Conservation (phyloP, 2,329 filamentous ascomycete genomes). For the Penicillium freii region DNA sequence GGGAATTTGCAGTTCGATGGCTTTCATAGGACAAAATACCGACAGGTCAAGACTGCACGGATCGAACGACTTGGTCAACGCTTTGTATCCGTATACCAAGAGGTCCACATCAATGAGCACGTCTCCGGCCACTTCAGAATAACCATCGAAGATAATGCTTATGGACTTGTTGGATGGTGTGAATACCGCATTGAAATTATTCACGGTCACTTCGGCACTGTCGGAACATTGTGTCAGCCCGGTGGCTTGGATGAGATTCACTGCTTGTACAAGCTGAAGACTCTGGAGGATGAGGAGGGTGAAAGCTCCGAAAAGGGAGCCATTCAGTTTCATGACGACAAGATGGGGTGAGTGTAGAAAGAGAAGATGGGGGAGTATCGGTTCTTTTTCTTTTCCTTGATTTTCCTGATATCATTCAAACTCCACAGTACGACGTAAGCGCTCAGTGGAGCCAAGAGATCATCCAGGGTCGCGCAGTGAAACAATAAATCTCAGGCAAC, state of each 20-base stretch:
- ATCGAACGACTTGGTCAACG: constrained; percentile 65
- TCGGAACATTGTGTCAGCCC: constrained; percentile 20
- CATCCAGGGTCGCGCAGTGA: neutral
- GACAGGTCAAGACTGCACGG: constrained; percentile 69
- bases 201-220: constrained; percentile 16
- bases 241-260: constrained; percentile 17
- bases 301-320: constrained; percentile 1
- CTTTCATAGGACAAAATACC: constrained; percentile 86
- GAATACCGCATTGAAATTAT: constrained; percentile 38
- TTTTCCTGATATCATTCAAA: constrained; percentile 11
- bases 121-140: constrained; percentile 79
- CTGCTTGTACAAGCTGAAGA: constrained; percentile 13
- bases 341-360: constrained; percentile 2
- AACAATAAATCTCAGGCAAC: constrained; percentile 7
- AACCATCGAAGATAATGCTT: constrained; percentile 64
- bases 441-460: constrained; percentile 10
- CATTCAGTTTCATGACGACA: constrained; percentile 8
- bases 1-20: constrained; percentile 70
- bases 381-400: neutral
- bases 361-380: neutral
- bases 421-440: constrained; percentile 15
- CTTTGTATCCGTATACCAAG: constrained; percentile 77
- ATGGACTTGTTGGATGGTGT: constrained; percentile 47
- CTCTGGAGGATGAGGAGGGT: constrained; percentile 5
- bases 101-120: constrained; percentile 74